A percentile compares a stretch with the other conserved stretches of the same genome.
Conservation (phyloP, 768 basidiomycete genomes). For the Lentinus tigrinus region DNA sequence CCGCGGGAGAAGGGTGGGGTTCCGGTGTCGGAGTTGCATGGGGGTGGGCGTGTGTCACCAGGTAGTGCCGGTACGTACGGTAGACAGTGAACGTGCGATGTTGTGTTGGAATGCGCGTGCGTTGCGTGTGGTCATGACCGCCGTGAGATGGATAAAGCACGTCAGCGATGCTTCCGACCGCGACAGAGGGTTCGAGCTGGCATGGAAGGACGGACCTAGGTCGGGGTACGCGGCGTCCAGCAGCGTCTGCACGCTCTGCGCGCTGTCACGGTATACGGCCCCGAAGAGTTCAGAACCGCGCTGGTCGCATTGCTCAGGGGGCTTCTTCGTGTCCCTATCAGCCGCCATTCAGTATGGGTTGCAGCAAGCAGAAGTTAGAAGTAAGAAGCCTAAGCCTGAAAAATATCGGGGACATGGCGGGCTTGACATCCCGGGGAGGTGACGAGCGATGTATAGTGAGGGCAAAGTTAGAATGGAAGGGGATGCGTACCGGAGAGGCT, state of each 20-base stretch:
- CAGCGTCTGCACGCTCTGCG: conserved; percentile 45
- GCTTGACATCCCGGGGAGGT: too few relatives aligned
- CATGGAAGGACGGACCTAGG: conserved; percentile 45
- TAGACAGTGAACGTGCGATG: too few relatives aligned
- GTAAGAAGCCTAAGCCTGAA: neutral
- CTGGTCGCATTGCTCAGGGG: conserved; percentile 43
- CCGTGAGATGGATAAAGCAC: neutral
- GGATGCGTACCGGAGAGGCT: conserved; percentile 42
- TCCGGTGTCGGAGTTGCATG: too few relatives aligned
- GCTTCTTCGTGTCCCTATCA: conserved; percentile 39
- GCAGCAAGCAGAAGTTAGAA: too few relatives aligned
- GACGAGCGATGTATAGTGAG: neutral
- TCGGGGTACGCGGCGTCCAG: conserved; percentile 58
- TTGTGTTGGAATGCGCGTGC: too few relatives aligned
- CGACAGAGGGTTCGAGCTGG: neutral
- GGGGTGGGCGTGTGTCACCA: too few relatives aligned
- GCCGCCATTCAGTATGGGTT: neutral
- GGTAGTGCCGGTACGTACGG: too few relatives aligned
- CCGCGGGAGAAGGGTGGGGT: neutral
- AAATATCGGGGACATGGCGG: too few relatives aligned
- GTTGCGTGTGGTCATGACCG: too few relatives aligned
- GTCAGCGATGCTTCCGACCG: too few relatives aligned
- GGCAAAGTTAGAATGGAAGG: neutral
- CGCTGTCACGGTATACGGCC: conserved; percentile 56
- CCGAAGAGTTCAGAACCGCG: conserved; percentile 46